Base-by-base conservation (phyloP, 139 green algal genomes). In the Coelastrella sp. region DNA sequence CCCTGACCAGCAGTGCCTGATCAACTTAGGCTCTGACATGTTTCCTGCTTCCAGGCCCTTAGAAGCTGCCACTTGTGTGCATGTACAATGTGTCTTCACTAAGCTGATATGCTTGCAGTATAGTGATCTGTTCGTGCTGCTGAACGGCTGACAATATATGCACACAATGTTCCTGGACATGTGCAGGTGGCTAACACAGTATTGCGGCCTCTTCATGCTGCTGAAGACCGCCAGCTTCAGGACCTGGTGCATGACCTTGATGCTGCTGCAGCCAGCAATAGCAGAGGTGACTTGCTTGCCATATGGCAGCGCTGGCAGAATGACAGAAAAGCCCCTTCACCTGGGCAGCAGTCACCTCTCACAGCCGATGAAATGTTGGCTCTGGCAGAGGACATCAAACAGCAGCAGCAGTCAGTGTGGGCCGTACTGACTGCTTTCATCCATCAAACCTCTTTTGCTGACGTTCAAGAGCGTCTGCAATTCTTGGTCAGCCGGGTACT, bases 261-360 rank as follows among this genome's bases (percentile, higher is more conserved):
- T n/a, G 51, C 53, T 37, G 76, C 76, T 38, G 76, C 51, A 73
- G 53, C 76, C 25, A 81, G 73, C 43, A 81, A 48, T 25, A 81
- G 37, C 73, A 30, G 19, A 2, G 73, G 73, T 34, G n/a, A n/a
- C n/a, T n/a, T n/a, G n/a, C n/a, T n/a, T n/a, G n/a, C n/a, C n/a
- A n/a, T n/a, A n/a, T 71, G 35, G 53, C 38, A 25, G 38, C 4
- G 2, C 51, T 45, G 51, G 21, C 2, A 30, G 13, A 21, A 5
- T 71, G 53, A 32, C 32, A 57, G 53, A 32, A 23, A 23, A 41
- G n/a, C 6, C n/a, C 35, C 35, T n/a, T n/a, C n/a, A n/a, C n/a
- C n/a, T n/a, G n/a, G n/a, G n/a, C n/a, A n/a, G n/a, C n/a, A n/a
- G n/a, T n/a, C n/a, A n/a, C n/a, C n/a, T n/a, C n/a, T n/a, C n/a